phyloP scores from a whole-genome alignment of 306 rosid species.

The Casuarina glauca region DNA sequence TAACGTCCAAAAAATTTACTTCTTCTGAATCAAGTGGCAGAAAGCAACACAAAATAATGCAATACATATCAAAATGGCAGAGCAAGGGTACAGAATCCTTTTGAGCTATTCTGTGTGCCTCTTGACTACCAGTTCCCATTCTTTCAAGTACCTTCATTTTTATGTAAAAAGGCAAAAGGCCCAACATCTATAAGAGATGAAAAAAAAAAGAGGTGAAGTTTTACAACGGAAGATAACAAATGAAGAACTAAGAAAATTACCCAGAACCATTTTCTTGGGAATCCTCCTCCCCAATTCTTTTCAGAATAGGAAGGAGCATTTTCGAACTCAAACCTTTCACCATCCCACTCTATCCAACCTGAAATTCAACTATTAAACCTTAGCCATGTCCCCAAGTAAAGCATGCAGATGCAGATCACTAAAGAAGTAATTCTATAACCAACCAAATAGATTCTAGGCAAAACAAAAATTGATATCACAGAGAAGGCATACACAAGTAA shows the following conservation, averaged over 20 bases:
- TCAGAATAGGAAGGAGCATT: constrained; percentile 94
- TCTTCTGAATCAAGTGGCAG: constrained; percentile 1
- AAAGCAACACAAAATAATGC: constrained; percentile 9
- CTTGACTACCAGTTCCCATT: background rate
- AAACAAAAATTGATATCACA: background rate
- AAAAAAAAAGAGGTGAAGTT: constrained; percentile 8
- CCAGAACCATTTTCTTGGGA: constrained; percentile 99
- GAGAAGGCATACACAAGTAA: background rate
- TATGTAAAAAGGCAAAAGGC: constrained; percentile 3
- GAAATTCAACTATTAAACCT: constrained; percentile 47
- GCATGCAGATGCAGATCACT: constrained; percentile 6
- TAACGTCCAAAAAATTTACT: constrained; percentile 7
- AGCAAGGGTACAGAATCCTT: constrained; percentile 1
- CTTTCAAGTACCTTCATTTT: background rate
- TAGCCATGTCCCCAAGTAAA: constrained; percentile 28
- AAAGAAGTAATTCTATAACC: constrained; percentile 11
- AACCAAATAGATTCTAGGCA: background rate
- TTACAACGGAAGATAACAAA: constrained; percentile 17
- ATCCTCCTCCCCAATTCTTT: constrained; percentile 97
- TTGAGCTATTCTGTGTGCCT: background rate
- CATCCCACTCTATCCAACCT: constrained; percentile 99
- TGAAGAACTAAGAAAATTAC: constrained; percentile 47
- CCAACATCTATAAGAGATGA: background rate
- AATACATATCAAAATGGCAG: constrained; percentile 12
- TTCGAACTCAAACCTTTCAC: constrained; percentile 83